Percentiles rank a stretch among this genome's conserved stretches.
Evolutionary conservation across 441 rosid species (phyloP).

Genomic region (Raphanus hybrid): DNA sequence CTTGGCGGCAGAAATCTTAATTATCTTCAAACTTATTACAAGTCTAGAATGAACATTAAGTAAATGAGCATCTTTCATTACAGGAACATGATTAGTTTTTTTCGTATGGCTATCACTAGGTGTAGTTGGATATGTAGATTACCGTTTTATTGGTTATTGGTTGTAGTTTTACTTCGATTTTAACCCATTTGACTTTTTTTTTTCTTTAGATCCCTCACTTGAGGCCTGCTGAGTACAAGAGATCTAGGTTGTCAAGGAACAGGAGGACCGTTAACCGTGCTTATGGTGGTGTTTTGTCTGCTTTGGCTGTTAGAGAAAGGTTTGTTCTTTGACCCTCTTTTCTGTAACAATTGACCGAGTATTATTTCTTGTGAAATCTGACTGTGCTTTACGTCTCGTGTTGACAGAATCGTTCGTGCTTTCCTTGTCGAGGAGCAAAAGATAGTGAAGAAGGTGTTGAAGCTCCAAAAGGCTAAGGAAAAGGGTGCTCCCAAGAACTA

Average conservation of each 20-base stretch:
- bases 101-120: no score
- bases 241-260: conserved; percentile 59
- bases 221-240: conserved; percentile 65
- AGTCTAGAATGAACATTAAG: neutral
- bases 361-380: no score
- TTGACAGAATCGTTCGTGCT: conserved; percentile 72
- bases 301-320: conserved; percentile 65
- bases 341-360: no score
- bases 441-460: conserved; percentile 87
- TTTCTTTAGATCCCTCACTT: conserved; percentile 58
- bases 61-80: neutral
- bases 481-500: conserved; percentile 64
- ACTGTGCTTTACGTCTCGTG: no score
- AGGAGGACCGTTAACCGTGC: conserved; percentile 63
- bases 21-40: neutral
- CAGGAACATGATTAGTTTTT: neutral
- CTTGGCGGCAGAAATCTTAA: conserved; percentile 21
- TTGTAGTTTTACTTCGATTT: neutral
- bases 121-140: no score
- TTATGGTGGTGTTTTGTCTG: conserved; percentile 60
- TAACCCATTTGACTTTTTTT: no score
- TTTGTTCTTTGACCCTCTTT: conserved; percentile 14
- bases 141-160: neutral
- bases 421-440: conserved; percentile 90
- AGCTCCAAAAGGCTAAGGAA: conserved; percentile 84